These are phyloP conservation scores for Termitomyces sp. DNA, from an alignment of 768 basidiomycete genomes.

Conservation along the genomic window DNA sequence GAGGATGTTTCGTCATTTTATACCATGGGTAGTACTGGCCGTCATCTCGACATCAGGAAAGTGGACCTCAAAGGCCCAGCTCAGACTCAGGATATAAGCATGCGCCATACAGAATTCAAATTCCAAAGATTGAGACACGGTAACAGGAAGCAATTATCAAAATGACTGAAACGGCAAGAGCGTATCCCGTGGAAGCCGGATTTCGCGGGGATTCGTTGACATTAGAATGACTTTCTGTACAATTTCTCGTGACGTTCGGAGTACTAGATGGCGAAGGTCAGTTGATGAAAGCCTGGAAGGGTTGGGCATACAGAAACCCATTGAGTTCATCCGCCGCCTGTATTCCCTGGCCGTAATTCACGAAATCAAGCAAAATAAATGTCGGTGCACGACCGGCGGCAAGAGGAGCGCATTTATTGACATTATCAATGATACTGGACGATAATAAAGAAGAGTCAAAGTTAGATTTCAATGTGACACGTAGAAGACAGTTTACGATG, in stretches of 20 bases:
- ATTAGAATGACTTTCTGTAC: not conserved
- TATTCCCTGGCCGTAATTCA: conserved; percentile 46
- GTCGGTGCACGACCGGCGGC: conserved; percentile 46
- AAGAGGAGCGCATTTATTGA: conserved; percentile 41
- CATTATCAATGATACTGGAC: conserved; percentile 38
- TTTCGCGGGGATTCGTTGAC: not conserved
- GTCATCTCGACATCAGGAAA: no score
- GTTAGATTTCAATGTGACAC: no score
- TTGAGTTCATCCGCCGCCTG: conserved; percentile 44
- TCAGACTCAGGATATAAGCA: no score
- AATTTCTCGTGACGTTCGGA: not conserved
- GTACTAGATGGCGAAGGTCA: not conserved
- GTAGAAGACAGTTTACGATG: conserved; percentile 30
- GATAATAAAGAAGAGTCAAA: not conserved
- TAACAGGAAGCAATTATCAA: not conserved
- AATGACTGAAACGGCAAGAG: not conserved
- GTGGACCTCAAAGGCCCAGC: no score
- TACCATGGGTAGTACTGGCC: no score
- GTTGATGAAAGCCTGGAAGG: no score
- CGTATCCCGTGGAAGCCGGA: not conserved
- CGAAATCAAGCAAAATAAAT: conserved; percentile 49
- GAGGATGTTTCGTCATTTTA: no score
- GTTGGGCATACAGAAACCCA: conserved; percentile 23
- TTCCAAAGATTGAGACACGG: not conserved
- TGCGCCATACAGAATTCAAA: not conserved